Evolutionary conservation across 2,329 filamentous ascomycete species (phyloP).

Genomic region (Pseudopithomyces maydicus): DNA sequence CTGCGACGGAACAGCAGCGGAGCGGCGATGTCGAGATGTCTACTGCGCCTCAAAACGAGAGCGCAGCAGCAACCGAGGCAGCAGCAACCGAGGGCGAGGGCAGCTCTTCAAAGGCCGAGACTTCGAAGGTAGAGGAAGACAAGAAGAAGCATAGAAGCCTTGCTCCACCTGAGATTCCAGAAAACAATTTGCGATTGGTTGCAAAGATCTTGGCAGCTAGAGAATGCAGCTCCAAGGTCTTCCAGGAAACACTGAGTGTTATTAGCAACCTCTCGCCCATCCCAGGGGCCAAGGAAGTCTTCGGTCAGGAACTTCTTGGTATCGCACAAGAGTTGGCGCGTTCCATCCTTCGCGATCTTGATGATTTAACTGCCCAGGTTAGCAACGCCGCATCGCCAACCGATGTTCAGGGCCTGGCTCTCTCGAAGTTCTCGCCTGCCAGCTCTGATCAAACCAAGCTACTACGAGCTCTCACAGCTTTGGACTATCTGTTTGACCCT

Average conservation of each 20-base stretch:
- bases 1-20: conserved; percentile 9
- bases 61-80: conserved; percentile 1
- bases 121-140: conserved; percentile 53
- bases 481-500: conserved; percentile 93
- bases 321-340: conserved; percentile 86
- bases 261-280: conserved; percentile 97
- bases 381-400: conserved; percentile 85
- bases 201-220: conserved; percentile 95
- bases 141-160: conserved; percentile 68
- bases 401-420: conserved; percentile 91
- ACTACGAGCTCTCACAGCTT: conserved; percentile 85
- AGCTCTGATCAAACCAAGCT: conserved; percentile 97
- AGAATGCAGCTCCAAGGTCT: conserved; percentile 96
- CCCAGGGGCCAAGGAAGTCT: conserved; percentile 84
- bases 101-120: conserved; percentile 39
- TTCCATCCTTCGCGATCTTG: conserved; percentile 82
- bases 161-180: conserved; percentile 82
- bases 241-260: conserved; percentile 96
- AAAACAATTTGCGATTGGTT: conserved; percentile 89
- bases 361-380: conserved; percentile 84
- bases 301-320: conserved; percentile 88
- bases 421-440: conserved; percentile 93
- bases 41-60: conserved; percentile 31
- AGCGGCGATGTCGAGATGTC: conserved; percentile 44
- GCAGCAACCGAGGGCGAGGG: conserved; percentile 22